Evolutionary conservation across 2,329 filamentous ascomycete species (phyloP).

Genomic region (Passalora sequoiae): DNA sequence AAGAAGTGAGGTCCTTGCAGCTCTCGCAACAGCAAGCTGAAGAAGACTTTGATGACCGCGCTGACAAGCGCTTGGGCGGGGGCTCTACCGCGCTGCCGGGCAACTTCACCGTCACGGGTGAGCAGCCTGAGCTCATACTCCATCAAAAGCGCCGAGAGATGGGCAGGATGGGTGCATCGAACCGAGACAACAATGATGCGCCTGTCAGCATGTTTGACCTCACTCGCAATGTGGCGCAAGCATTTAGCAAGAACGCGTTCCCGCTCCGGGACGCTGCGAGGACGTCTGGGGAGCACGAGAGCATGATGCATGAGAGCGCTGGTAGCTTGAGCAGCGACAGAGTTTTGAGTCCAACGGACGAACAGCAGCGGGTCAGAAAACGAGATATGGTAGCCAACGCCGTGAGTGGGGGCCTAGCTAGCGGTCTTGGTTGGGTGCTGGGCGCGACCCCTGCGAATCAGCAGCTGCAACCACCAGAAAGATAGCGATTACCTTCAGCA

Average conservation of each 20-base stretch:
- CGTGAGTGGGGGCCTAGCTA: conserved; percentile 58
- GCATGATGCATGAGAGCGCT: conserved; percentile 19
- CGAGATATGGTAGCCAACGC: conserved; percentile 66
- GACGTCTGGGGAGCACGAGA: conserved; percentile 11
- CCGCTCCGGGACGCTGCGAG: conserved; percentile 33
- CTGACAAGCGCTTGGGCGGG: conserved; percentile 44
- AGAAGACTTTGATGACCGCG: conserved; percentile 63
- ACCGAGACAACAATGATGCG: conserved; percentile 41
- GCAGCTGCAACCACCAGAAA: conserved; percentile 9
- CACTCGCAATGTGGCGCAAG: conserved; percentile 46
- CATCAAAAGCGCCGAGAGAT: conserved; percentile 41
- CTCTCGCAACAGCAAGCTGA: conserved; percentile 64
- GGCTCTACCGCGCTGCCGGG: conserved; percentile 37
- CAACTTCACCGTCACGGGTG: conserved; percentile 38
- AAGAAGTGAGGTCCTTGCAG: conserved; percentile 64
- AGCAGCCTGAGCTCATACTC: conserved; percentile 32
- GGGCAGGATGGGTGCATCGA: conserved; percentile 24
- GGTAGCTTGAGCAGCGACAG: conserved; percentile 22
- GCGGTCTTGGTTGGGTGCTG: conserved; percentile 61
- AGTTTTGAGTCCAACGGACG: conserved; percentile 22
- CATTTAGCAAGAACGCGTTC: conserved; percentile 43
- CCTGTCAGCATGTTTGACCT: conserved; percentile 52
- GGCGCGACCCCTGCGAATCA: conserved; percentile 39
- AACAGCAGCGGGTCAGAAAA: conserved; percentile 54
- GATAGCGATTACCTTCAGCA: neutral